phyloP scores from a whole-genome alignment of 2,329 filamentous ascomycete species.

The Apiospora arundinis region DNA sequence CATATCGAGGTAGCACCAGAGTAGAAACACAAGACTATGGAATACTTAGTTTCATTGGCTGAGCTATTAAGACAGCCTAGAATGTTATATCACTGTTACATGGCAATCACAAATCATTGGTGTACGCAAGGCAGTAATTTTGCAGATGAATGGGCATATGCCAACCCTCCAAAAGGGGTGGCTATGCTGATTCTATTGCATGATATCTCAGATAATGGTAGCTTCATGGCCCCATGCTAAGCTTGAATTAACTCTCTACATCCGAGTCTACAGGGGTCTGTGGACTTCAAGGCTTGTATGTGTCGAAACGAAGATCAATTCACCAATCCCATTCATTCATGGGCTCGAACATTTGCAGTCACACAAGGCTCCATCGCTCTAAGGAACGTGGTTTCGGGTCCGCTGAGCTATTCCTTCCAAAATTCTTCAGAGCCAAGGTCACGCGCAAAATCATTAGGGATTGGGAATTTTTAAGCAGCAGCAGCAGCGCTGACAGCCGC shows the following conservation, averaged over 20 bases:
- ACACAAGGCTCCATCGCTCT: constrained; percentile 36
- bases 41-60: too few relatives aligned
- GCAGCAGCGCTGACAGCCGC: constrained; percentile 40
- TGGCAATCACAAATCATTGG: background rate
- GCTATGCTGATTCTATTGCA: constrained; percentile 37
- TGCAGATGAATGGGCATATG: constrained; percentile 37
- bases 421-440: constrained; percentile 13
- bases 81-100: background rate
- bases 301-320: constrained; percentile 32
- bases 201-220: background rate
- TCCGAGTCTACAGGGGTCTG: constrained; percentile 18
- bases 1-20: background rate
- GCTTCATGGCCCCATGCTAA: constrained; percentile 32
- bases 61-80: too few relatives aligned
- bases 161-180: constrained; percentile 36
- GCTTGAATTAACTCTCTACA: constrained; percentile 27
- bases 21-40: background rate
- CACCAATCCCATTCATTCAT: constrained; percentile 27
- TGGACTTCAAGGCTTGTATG: background rate
- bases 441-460: too few relatives aligned
- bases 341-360: constrained; percentile 26
- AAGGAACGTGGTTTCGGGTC: constrained; percentile 42
- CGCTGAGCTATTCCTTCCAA: constrained; percentile 36
- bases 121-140: background rate
- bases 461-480: constrained; percentile 36